Evolutionary conservation across 768 basidiomycete species (phyloP), one percentile per base, ranked within the genome.

Genomic region (Termitomyces sp.): DNA sequence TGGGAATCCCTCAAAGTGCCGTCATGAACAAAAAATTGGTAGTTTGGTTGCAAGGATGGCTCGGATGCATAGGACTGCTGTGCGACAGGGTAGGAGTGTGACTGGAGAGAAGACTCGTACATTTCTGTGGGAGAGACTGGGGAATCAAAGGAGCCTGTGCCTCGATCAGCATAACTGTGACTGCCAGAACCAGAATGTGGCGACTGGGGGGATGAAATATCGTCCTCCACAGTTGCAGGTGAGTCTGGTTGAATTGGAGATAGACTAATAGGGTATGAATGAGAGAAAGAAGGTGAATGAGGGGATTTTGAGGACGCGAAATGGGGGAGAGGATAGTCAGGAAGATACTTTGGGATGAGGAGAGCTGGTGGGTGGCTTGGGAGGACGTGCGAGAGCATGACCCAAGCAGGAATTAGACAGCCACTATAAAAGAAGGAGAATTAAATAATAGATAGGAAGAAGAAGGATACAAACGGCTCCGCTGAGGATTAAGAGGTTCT

Each of bases 161-260:
- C 67, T 59, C 66, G 69, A 63, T 70, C 45, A 59, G 66, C 70
- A 72, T 71, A 76, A 63, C 74, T 65, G 63, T 70, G 73, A 59
- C 63, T 75, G 57, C 60, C 72, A 54, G 73, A 70, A 53, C 58
- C 59, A 48, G 56, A 63, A 42, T 68, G 66, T 60, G 71, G 75
- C 48, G 79, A 76, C 36, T 71, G 72, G 54, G 75, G 73, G 29
- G 70, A 68, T 56, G 70, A 52, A 15, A 60, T 50, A 4, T 75
- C 69, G 65, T 77, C 74, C 69, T 79, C 79, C 70, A 76, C 66
- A 57, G 71, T 72, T 63, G 71, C 64, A 2, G 69, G 73, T 11
- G 74, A 74, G 57, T 68, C 69, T 11, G 68, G 67, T 31, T 67
- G 66, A 54, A 66, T 56, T 54, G 70, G 69, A 49, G 71, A 67